Conservation (phyloP, 2,329 filamentous ascomycete species). For the Paradendryphiella salina region DNA sequence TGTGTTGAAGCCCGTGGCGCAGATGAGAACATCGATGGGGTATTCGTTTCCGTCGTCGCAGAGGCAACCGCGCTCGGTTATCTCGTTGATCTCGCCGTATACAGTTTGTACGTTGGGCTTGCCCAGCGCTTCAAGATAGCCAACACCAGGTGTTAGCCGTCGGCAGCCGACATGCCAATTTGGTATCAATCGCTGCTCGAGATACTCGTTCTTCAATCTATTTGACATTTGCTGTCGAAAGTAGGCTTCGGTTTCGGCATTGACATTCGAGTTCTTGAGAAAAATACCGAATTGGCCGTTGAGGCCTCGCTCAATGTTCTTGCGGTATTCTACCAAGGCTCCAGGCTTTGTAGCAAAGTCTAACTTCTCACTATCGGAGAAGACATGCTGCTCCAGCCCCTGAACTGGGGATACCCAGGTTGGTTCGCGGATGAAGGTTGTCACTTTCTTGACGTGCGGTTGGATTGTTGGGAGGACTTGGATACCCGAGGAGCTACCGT, state of each 20-base stretch:
- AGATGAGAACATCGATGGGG: constrained; percentile 44
- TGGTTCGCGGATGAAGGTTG: constrained; percentile 56
- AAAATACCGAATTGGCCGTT: constrained; percentile 56
- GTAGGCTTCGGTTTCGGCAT: constrained; percentile 48
- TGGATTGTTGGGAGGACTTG: constrained; percentile 58
- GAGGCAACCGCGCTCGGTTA: constrained; percentile 47
- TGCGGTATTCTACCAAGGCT: constrained; percentile 49
- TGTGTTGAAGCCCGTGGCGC: constrained; percentile 46
- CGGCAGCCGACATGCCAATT: constrained; percentile 48
- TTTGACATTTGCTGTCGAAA: constrained; percentile 54
- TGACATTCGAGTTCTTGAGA: constrained; percentile 49
- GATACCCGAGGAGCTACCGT: constrained; percentile 56
- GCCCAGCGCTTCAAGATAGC: constrained; percentile 49
- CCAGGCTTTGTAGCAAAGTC: constrained; percentile 50
- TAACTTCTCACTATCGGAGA: constrained; percentile 48
- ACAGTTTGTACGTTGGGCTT: constrained; percentile 50
- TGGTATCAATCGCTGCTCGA: constrained; percentile 43
- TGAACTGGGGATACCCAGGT: constrained; percentile 56
- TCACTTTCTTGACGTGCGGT: constrained; percentile 50
- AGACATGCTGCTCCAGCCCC: constrained; percentile 52
- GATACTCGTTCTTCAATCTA: constrained; percentile 40
- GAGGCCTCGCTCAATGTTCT: constrained; percentile 52
- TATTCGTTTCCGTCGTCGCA: constrained; percentile 43
- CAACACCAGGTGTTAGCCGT: constrained; percentile 51
- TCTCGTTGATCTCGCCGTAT: constrained; percentile 44